phyloP scores from a whole-genome alignment of 2,329 filamentous ascomycete genomes.

The Phaeosphaeria sp. region DNA sequence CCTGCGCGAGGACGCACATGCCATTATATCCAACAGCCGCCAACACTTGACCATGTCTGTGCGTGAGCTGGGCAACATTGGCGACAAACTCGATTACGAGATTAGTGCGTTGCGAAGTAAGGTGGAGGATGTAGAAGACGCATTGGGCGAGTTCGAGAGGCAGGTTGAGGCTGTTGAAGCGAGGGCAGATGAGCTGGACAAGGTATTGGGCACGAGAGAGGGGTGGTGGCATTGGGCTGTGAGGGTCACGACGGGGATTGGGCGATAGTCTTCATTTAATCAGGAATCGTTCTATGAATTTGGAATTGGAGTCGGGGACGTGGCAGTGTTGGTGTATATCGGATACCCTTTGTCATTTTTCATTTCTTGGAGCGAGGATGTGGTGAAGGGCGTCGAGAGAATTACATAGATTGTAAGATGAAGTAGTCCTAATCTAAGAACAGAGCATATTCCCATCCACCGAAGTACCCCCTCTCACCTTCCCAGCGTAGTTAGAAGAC shows the following conservation, averaged over 20 bases:
- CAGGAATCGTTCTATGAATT: not conserved
- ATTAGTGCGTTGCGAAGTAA: constrained; percentile 79
- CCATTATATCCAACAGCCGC: constrained; percentile 73
- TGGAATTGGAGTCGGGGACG: not conserved
- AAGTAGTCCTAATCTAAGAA: not conserved
- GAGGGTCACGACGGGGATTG: constrained; percentile 36
- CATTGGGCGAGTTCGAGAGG: constrained; percentile 77
- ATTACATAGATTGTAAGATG: too few species aligned
- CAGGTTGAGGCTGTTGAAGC: constrained; percentile 60
- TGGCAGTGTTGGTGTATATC: too few species aligned
- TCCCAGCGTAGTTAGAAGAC: too few species aligned
- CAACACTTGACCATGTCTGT: constrained; percentile 72
- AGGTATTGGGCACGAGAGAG: constrained; percentile 57
- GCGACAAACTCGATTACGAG: constrained; percentile 91
- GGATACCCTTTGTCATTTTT: not conserved
- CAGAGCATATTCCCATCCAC: too few species aligned
- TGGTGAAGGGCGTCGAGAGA: too few species aligned
- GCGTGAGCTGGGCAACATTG: constrained; percentile 79
- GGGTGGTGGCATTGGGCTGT: constrained; percentile 45
- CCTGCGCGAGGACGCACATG: constrained; percentile 71
- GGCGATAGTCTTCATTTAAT: not conserved
- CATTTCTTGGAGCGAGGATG: too few species aligned
- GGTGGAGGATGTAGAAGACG: constrained; percentile 86
- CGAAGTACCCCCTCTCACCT: too few species aligned
- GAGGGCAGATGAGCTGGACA: constrained; percentile 60